Evolutionary conservation across 2,329 filamentous ascomycete genomes (phyloP), one percentile per base, ranked within the genome.

Genomic region (Nothomitra cinnamomea): DNA sequence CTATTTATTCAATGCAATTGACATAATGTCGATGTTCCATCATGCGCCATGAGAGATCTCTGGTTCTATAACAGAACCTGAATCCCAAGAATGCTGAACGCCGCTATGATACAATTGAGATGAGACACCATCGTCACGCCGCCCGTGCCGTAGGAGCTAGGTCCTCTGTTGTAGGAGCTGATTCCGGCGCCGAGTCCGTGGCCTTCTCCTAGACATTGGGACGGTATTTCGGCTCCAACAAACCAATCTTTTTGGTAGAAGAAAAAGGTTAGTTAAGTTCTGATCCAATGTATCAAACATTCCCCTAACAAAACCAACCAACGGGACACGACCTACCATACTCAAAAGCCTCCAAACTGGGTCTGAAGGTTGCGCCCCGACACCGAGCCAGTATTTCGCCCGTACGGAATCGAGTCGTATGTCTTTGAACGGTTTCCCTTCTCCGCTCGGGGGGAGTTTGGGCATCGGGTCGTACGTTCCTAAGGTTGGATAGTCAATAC

Each of bases 371-470:
- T 98, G 92, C 54, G 92, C 92, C 1, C 92, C 92, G 2, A 96
- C 90, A 65, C 92, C 92, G 36, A 98, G 76, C 92, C 92, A 98
- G 72, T 98, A 98, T 67, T 84, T 83, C 55, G 90, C 85, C 56
- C 92, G 76, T 59, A 79, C 72, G 6, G 78, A 72, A 67, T 98
- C 92, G 13, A 98, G 76, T 63, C 87, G 82, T 65, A 98, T 85
- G 60, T 96, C 89, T 70, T 98, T 98, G 72, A 85, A 87, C 54
- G 85, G 77, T 55, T 80, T 79, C 17, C 80, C 79, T n/a, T 76
- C 85, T 32, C 72, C 72, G 61, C 78, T 76, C 1, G 77, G 74
- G 59, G 81, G 75, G 24, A 71, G 66, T 63, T 78, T 80, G 24
- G 82, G 82, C 17, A 82, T 70, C 1, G 82, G 81, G 63, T 85